These are phyloP conservation scores for Penicillium sp. DNA, from an alignment of 2,329 filamentous ascomycete genomes.

Conservation along the genomic window DNA sequence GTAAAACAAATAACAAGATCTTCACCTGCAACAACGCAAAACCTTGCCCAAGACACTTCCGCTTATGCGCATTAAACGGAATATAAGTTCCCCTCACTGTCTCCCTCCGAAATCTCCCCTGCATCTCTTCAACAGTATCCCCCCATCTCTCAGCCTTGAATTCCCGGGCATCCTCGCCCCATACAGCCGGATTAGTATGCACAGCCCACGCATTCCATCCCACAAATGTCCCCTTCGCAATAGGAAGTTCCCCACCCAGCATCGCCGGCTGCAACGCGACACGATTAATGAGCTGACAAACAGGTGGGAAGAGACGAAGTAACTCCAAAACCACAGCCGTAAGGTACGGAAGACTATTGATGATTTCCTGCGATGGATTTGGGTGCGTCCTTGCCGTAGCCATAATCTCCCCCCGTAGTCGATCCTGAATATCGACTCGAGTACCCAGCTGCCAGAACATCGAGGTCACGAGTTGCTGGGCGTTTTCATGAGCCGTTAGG, in stretches of 20 bases:
- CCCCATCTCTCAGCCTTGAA: constrained; percentile 42
- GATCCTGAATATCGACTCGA: constrained; percentile 32
- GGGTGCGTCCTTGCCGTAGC: not conserved
- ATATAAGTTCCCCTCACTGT: constrained; percentile 30
- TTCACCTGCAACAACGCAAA: constrained; percentile 32
- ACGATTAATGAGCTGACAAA: constrained; percentile 52
- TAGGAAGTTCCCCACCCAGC: constrained; percentile 27
- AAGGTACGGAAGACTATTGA: constrained; percentile 44
- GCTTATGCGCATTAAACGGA: constrained; percentile 30
- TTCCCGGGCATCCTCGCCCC: constrained; percentile 31
- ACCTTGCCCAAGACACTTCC: constrained; percentile 30
- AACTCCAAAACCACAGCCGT: constrained; percentile 48
- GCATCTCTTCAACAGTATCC: constrained; percentile 33
- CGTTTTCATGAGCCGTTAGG: constrained; percentile 45
- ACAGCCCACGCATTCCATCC: constrained; percentile 45
- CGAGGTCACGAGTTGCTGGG: constrained; percentile 39
- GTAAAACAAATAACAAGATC: constrained; percentile 24
- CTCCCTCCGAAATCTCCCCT: constrained; percentile 22
- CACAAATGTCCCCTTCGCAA: constrained; percentile 40
- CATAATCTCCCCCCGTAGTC: constrained; percentile 33
- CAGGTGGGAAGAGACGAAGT: constrained; percentile 51
- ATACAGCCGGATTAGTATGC: constrained; percentile 37
- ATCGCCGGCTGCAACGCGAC: constrained; percentile 31
- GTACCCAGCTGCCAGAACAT: constrained; percentile 40
- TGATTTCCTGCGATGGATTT: constrained; percentile 20